These are phyloP conservation scores for Rhodomyrtus tomentosa DNA, from an alignment of 345 rosid species.

Conservation along the genomic window DNA sequence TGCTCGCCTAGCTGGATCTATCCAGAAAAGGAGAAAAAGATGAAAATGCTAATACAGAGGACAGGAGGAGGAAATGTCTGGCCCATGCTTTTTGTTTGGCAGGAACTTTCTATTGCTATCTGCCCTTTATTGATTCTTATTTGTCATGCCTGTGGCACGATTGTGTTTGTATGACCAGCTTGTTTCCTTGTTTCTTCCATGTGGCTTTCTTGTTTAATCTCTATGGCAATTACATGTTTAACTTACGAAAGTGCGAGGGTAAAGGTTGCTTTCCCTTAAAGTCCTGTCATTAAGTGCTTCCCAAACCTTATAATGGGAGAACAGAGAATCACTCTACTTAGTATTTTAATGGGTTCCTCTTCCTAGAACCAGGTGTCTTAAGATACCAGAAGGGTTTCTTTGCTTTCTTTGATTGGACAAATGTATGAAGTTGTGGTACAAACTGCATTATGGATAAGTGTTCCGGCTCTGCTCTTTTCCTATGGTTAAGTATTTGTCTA, in stretches of 20 bases:
- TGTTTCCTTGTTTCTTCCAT: not conserved
- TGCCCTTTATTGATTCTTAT: not conserved
- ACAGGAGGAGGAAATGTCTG: not conserved
- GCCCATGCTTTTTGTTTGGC: not conserved
- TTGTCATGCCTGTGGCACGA: fast-evolving
- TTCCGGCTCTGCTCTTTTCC: not conserved
- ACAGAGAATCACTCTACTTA: not conserved
- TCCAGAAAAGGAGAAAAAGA: not conserved
- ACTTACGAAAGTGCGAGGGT: not conserved
- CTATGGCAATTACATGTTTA: not conserved
- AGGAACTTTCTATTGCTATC: not conserved
- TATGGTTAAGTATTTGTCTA: not conserved
- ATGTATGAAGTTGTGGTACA: not conserved
- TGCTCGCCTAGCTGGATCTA: not conserved
- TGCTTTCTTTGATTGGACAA: not conserved
- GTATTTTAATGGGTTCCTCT: not conserved
- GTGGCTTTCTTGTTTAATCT: not conserved
- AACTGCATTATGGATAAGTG: not conserved
- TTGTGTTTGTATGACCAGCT: not conserved
- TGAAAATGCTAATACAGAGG: not conserved
- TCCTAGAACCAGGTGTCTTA: not conserved
- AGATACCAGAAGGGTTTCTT: not conserved
- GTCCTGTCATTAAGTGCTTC: not conserved
- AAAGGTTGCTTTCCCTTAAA: not conserved
- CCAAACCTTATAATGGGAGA: not conserved